Evolutionary conservation across 805 yeast species (phyloP), one percentile per base, ranked within the genome.

Genomic region (Candida odintsovae): DNA sequence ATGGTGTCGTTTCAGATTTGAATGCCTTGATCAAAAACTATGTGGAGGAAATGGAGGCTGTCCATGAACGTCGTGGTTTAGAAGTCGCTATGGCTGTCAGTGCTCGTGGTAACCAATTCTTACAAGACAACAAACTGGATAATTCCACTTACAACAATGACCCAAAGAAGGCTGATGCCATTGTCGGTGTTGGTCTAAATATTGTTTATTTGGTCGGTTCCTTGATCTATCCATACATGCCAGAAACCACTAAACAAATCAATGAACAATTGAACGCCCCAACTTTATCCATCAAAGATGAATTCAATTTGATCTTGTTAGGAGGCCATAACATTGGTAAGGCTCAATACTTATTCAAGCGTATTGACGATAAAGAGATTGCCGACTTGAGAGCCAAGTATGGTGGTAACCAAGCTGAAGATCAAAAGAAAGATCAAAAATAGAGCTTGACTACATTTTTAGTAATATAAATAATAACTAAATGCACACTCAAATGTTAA

Each of bases 91-190:
- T 94, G 97, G 75, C 86, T 28, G 72, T 94, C 47, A 86, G 96
- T 48, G 80, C 95, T 19, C 82, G 96, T 59, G 99, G 99, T 68
- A 94, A 94, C 70, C 86, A 76, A 66, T 94, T 92, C 76, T 77
- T 94, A 65, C 99, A 94, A 71, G 99, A 92, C 43, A 90, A 90
- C 72, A 90, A 90, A 70, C 77, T 94, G 59, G 98, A 92, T 68
- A 94, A 94, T 75, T 73, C 86, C 10, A 73, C 90, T 54, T 88
- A 82, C 67, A 78, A 80, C 46, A 80, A 88, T 60, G 64, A 69
- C 42, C 95, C 97, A 39, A 87, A 77, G 29, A 81, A 80, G 59
- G 79, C 96, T 13, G 97, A 90, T 61, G 96, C 96, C 3, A 96
- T 92, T 44, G 86, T 94, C 46, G 96, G 87, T 53, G 85, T 88